Evolutionary conservation across 805 yeast species (phyloP).

Genomic region (Saccharomyces cerevisiae): DNA sequence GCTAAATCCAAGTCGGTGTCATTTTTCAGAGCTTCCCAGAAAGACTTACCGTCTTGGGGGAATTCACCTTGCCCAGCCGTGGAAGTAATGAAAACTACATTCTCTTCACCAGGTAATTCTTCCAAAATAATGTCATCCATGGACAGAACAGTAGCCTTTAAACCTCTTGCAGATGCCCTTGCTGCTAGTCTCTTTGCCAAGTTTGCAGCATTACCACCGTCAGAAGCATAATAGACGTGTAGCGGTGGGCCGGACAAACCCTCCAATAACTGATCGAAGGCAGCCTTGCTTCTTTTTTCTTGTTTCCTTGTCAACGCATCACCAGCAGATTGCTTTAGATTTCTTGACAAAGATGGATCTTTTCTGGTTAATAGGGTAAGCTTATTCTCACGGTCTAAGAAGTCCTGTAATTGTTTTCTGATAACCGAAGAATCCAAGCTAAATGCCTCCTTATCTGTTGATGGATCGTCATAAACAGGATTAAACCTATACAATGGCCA

Average conservation of each 20-base stretch:
- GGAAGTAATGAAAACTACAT: constrained; percentile 70
- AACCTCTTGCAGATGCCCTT: constrained; percentile 71
- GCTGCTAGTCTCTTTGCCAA: constrained; percentile 72
- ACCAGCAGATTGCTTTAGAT: constrained; percentile 55
- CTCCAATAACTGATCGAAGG: constrained; percentile 68
- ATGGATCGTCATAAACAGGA: constrained; percentile 39
- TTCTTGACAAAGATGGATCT: constrained; percentile 70
- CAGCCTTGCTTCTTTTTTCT: constrained; percentile 60
- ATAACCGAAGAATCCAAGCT: constrained; percentile 78
- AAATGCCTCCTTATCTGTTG: constrained; percentile 48
- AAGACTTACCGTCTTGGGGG: constrained; percentile 68
- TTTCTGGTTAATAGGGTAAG: constrained; percentile 64
- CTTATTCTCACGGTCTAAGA: constrained; percentile 84
- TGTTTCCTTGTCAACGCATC: constrained; percentile 53
- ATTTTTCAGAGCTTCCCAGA: constrained; percentile 68
- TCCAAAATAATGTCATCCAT: constrained; percentile 65
- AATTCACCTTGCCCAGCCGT: constrained; percentile 96
- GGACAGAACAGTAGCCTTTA: constrained; percentile 45
- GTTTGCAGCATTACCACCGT: constrained; percentile 81
- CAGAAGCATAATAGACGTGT: constrained; percentile 80
- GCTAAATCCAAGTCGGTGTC: constrained; percentile 57
- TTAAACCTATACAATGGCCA: constrained; percentile 92
- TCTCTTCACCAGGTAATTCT: constrained; percentile 53
- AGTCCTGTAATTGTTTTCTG: constrained; percentile 64
- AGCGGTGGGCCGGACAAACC: constrained; percentile 90